Evolutionary conservation across 148 eudicot species (phyloP).

Genomic region (Fagopyrum esculentum): DNA sequence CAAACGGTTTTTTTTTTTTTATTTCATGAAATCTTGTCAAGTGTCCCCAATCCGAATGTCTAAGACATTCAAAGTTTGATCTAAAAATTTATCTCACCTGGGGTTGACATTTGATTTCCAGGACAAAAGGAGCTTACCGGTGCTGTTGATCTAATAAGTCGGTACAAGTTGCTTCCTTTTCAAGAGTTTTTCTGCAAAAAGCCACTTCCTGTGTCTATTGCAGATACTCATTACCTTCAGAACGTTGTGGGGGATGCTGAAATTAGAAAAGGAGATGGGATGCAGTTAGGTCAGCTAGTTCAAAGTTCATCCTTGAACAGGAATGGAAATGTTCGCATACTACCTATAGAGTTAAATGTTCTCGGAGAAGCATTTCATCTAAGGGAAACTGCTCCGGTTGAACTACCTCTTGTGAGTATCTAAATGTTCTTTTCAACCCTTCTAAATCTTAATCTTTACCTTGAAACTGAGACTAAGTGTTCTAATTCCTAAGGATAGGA

Average conservation of each 20-base stretch:
- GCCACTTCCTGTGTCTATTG: slow-evolving; percentile 34
- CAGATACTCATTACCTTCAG: slow-evolving; percentile 43
- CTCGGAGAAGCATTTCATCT: slow-evolving; percentile 43
- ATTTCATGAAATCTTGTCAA: neutral
- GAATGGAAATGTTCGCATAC: slow-evolving; percentile 19
- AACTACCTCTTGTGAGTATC: slow-evolving; percentile 23
- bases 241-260: slow-evolving; percentile 49
- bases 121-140: slow-evolving; percentile 61
- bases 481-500: neutral
- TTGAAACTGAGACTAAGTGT: neutral
- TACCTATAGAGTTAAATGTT: slow-evolving; percentile 32
- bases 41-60: neutral
- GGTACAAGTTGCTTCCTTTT: slow-evolving; percentile 35
- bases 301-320: slow-evolving; percentile 19
- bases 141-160: slow-evolving; percentile 43
- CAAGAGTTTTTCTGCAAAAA: slow-evolving; percentile 57
- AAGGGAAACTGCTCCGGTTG: slow-evolving; percentile 18
- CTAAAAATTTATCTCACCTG: neutral
- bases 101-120: slow-evolving; percentile 12
- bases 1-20: neutral
- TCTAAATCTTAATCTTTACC: neutral
- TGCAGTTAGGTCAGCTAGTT: slow-evolving; percentile 41
- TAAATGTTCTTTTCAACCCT: neutral
- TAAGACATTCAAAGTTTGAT: neutral
- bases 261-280: slow-evolving; percentile 50